Evolutionary conservation across 2,329 filamentous ascomycete species (phyloP), one percentile per base, ranked within the genome.

Genomic region (Neofusicoccum kwambonambiense): DNA sequence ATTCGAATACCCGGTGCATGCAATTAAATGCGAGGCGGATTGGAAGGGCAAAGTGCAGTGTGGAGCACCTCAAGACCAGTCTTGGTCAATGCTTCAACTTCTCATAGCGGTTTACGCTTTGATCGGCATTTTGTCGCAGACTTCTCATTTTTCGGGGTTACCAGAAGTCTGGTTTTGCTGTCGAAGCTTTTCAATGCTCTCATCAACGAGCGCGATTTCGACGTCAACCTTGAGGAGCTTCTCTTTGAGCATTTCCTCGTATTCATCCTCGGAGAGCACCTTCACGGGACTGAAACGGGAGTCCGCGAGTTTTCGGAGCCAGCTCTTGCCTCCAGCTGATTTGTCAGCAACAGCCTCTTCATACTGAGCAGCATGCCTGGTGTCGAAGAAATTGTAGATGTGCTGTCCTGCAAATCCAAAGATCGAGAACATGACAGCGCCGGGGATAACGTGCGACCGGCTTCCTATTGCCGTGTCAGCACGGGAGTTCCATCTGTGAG

Each of bases 171-270:
- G 44, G 63, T n/a, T 54, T 34, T 72, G 71, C 56, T 70, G 71
- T 58, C 68, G 73, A 27, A 88, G 72, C 44, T 78, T 81, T 54
- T 82, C 84, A 69, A 95, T 91, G 71, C 87, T 87, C 62, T 94
- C 91, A 71, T 95, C 90, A 41, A 94, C 82, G 4, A 95, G 76
- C 0, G 90, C 88, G 75, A 95, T 92, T 67, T 94, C 90, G 0
- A 86, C 90, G 68, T 95, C 89, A 3, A 94, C 79, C 67, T 82
- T 84, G 31, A 94, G 74, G 45, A 92, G 78, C 77, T 89, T 92
- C 74, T 93, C 90, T 35, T 83, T 81, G 71, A 95, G 80, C 78
- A 92, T 87, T 0, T 83, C 78, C 65, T 85, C 84, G 72, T 95
- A 95, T 70, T 95, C 88, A 31, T 89, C 83, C 69, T 95, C 89